phyloP scores from a whole-genome alignment of 2,329 filamentous ascomycete genomes.

The Tolypocladium sp. region DNA sequence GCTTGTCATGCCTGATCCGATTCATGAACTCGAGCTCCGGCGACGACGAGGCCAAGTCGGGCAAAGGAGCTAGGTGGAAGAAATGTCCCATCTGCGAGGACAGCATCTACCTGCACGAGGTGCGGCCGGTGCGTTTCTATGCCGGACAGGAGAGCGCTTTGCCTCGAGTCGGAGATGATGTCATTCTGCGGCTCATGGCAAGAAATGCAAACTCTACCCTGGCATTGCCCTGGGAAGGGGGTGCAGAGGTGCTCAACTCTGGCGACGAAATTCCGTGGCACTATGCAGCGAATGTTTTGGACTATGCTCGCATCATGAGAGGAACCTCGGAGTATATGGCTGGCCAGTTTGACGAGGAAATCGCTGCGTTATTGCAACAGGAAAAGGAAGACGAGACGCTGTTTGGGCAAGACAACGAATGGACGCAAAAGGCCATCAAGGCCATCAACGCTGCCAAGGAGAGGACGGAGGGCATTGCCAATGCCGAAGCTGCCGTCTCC shows the following conservation, averaged over 20 bases:
- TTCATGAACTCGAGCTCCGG: slow-evolving; percentile 83
- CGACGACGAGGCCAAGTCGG: slow-evolving; percentile 57
- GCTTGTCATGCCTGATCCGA: slow-evolving; percentile 81
- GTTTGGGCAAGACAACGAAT: slow-evolving; percentile 87
- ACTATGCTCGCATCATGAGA: slow-evolving; percentile 94
- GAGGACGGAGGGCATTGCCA: slow-evolving; percentile 45
- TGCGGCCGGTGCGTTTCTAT: slow-evolving; percentile 83
- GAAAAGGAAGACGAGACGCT: slow-evolving; percentile 84
- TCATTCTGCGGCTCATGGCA: slow-evolving; percentile 79
- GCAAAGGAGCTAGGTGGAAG: slow-evolving; percentile 74
- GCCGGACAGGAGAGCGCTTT: slow-evolving; percentile 75
- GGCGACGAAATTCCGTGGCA: slow-evolving; percentile 87
- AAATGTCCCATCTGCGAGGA: slow-evolving; percentile 97
- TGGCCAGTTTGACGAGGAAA: slow-evolving; percentile 70
- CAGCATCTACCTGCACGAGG: slow-evolving; percentile 83
- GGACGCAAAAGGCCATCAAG: slow-evolving; percentile 76
- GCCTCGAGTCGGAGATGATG: slow-evolving; percentile 77
- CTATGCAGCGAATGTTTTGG: slow-evolving; percentile 84
- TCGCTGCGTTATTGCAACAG: slow-evolving; percentile 63
- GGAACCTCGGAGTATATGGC: slow-evolving; percentile 83
- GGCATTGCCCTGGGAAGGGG: slow-evolving; percentile 75
- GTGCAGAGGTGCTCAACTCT: slow-evolving; percentile 56
- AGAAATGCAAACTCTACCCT: slow-evolving; percentile 73
- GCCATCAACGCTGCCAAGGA: slow-evolving; percentile 69
- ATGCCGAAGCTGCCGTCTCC: slow-evolving; percentile 10